A percentile compares a stretch with the other conserved stretches of the same genome.
phyloP scores from a whole-genome alignment of 2,329 filamentous ascomycete species.

The Endocalyx cinctus region DNA sequence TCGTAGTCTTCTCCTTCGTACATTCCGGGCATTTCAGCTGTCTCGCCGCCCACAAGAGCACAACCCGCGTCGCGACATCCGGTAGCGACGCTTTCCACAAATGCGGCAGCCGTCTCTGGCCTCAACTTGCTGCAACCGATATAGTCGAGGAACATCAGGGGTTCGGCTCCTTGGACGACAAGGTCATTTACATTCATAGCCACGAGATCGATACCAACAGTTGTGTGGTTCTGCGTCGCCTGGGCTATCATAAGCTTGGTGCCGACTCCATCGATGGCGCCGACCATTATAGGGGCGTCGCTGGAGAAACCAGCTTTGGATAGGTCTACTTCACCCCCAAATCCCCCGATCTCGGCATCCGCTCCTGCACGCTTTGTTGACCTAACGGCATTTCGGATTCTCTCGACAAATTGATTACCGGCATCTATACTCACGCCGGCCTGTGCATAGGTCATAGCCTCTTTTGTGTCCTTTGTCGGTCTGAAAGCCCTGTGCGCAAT shows the following conservation, averaged over 20 bases:
- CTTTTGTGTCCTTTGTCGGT: constrained; percentile 33
- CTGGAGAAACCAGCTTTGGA: constrained; percentile 64
- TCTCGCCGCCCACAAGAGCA: constrained; percentile 93
- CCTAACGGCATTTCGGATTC: constrained; percentile 85
- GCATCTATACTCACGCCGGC: constrained; percentile 93
- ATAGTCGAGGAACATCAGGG: constrained; percentile 96
- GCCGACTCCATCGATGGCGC: constrained; percentile 91
- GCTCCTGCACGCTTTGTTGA: constrained; percentile 82
- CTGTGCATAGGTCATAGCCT: constrained; percentile 79
- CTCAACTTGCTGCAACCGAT: constrained; percentile 90
- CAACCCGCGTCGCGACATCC: constrained; percentile 83
- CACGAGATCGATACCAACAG: constrained; percentile 92
- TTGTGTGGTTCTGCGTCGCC: constrained; percentile 82
- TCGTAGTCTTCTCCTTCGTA: constrained; percentile 89
- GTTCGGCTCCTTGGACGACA: constrained; percentile 90
- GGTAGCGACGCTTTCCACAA: constrained; percentile 83
- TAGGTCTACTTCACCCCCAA: constrained; percentile 83
- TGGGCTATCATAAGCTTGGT: constrained; percentile 97
- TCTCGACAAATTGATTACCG: constrained; percentile 86
- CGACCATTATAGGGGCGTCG: constrained; percentile 76
- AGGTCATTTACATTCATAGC: constrained; percentile 99
- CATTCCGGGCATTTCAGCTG: constrained; percentile 96
- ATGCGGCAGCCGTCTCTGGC: constrained; percentile 71
- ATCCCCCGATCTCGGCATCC: constrained; percentile 90
- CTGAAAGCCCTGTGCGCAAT: constrained; percentile 77